Evolutionary conservation across 1,284 basidiomycete genomes (phyloP), one percentile per base, ranked within the genome.

Genomic region (Boletus mariae): DNA sequence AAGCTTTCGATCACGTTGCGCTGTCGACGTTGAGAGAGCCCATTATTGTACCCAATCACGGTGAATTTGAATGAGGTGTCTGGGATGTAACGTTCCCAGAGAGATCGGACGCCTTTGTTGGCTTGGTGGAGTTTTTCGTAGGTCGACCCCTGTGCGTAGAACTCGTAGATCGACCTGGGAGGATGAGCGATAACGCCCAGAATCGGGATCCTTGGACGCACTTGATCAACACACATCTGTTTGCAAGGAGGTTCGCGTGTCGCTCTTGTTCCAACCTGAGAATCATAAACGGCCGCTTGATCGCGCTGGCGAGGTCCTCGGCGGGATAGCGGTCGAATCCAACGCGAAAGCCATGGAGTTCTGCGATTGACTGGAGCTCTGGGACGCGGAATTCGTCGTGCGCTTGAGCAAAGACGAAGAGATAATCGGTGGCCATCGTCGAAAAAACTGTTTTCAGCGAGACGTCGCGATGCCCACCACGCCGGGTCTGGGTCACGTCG

Each of bases 171-270:
- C 15, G 84, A 84, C 69, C 93, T 96, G 63, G 2, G 8, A 11
- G 15, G 37, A 13, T 65, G 26, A 61, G 45, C 37, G 23, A 41
- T 28, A n/a, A 20, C 37, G 34, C 13, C 9, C 29, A 2, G 13
- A n/a, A 35, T 54, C 31, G 12, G 23, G 32, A 15, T 44, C 34
- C 47, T 38, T 32, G 31, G n/a, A 28, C 70, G 60, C 54, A 94
- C 89, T 89, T 92, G 64, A 98, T 80, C 44, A 94, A 72, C 38
- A 96, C 87, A 61, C 92, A 92, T 59, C 96, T 75, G 57, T 80
- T 75, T 0, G 91, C 85, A 20, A 99, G 74, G n/a, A 80, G 68
- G 51, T 76, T 71, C 0, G 89, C 92, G 58, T 95, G 83, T 41
- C 86, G 82, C 60, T 93, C 91, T 26, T 76, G 70, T 28, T 84